Base-by-base conservation (phyloP, 345 rosid species). In the Salix udensis region DNA sequence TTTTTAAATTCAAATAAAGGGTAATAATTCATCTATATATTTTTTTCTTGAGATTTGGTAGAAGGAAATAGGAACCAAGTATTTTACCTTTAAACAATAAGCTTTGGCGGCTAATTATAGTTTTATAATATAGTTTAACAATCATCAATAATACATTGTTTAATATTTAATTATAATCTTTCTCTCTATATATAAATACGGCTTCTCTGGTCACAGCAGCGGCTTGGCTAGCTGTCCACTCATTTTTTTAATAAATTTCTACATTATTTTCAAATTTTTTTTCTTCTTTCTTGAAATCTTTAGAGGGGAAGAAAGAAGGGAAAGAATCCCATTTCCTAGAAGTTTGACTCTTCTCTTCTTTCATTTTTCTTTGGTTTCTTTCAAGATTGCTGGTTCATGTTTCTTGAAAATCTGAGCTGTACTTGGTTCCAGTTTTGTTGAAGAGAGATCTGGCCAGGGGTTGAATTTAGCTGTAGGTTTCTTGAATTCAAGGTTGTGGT, bases 191-290 rank as follows among this genome's bases (percentile, higher is more conserved):
- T 74, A 66, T 74, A 62, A 68, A 75, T 66, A 81, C 55, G 72
- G 44, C 36, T 30, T 65, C 77, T 62, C 79, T 70, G 65, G 72
- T 6, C 83, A 77, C 74, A 82, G 80, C 77, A 40, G 70, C 77
- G 74, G 82, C 82, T 80, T 48, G 55, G 87, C 86, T 89, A 89
- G 96, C 93, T 89, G 96, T 87, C 93, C 91, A 83, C 92, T 87
- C 84, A 84, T 89, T 84, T 85, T 79, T 82, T 55, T 23, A 58
- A 58, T n/a, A 58, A 58, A 65, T 73, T 70, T 58, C 21, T 42
- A 65, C 7, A 6, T 19, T 53, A 30, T 53, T 21, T 31, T 23
- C 26, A 14, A 14, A 61, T 15, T 30, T 68, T 74, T 74, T 75
- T 31, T 75, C 77, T 68, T 75, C 82, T 80, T 80, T 81, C 82